Base-by-base conservation (phyloP, 306 rosid genomes). In the Rosa multiflora region DNA sequence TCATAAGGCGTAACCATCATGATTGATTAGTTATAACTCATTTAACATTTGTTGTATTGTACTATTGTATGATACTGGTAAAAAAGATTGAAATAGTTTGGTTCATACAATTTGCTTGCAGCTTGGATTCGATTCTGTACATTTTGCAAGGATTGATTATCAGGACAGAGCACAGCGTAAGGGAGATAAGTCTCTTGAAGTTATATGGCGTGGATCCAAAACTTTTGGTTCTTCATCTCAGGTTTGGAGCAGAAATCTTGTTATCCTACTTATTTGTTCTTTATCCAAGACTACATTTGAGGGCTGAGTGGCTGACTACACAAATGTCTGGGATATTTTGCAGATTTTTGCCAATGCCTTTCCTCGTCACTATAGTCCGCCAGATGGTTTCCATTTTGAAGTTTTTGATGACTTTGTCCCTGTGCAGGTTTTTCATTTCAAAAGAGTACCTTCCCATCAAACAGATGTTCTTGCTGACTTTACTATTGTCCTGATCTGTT, bases 41-140 rank as follows among this genome's bases (percentile, higher is more conserved):
- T 43, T 43, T 8, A 43, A 43, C 46, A 43, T 43, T 8, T 44
- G 47, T 44, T 1, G 8, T 44, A 44, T 8, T 44, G 10, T 10
- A 7, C 46, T 43, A 43, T 35, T 58, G 5, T 14, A 67, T 32
- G 6, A 40, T 62, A 49, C 58, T 44, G n/a, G 29, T 18, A 53
- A 32, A 56, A 56, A 61, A 26, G 7, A 23, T 12, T 61, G 67
- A 23, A 26, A 10, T 3, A 4, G 39, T 61, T 61, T 61, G 39
- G 14, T 75, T 85, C 47, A 13, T 10, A 21, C 23, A 18, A 84
- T 67, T 20, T 18, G 51, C 66, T 43, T 85, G 83, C 91, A 94
- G 98, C 82, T 92, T 51, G 98, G 98, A 14, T 94, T 94, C 82
- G 98, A 94, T 51, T 94, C 98, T 9, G 88, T 94, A 10, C 98